Conservation (phyloP, 1,139 yeast genomes). For the Chernovozyma aurita region DNA sequence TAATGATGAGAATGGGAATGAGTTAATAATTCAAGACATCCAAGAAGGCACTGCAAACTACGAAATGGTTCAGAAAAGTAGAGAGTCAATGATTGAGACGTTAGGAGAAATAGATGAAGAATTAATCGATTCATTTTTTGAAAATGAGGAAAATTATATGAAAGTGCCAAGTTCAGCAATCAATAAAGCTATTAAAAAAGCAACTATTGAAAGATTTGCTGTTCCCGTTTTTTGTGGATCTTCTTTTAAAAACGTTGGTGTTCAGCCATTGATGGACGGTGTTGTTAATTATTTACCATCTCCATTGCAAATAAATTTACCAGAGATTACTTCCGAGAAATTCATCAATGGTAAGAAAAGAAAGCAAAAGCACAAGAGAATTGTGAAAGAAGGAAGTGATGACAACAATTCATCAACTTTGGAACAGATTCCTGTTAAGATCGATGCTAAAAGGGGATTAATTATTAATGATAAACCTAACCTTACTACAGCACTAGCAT, state of each 20-base stretch:
- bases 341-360: slow-evolving; percentile 9
- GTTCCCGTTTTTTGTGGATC: slow-evolving; percentile 92
- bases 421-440: slow-evolving; percentile 26
- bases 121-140: slow-evolving; percentile 72
- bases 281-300: slow-evolving; percentile 74
- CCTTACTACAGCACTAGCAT: slow-evolving; percentile 77
- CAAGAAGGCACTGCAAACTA: slow-evolving; percentile 23
- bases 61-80: slow-evolving; percentile 50
- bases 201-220: slow-evolving; percentile 54
- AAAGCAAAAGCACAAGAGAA: slow-evolving; percentile 8
- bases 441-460: slow-evolving; percentile 44
- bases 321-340: slow-evolving; percentile 42
- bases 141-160: slow-evolving; percentile 66
- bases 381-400: slow-evolving; percentile 3
- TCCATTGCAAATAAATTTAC: slow-evolving; percentile 61
- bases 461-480: slow-evolving; percentile 52
- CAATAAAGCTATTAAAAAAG: slow-evolving; percentile 53
- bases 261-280: slow-evolving; percentile 89
- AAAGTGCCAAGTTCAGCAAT: slow-evolving; percentile 50
- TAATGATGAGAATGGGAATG: slow-evolving; percentile 48
- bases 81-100: slow-evolving; percentile 79
- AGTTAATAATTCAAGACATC: slow-evolving; percentile 47
- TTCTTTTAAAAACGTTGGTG: slow-evolving; percentile 87
- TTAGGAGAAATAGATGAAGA: slow-evolving; percentile 78
- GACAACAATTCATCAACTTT: slow-evolving; percentile 6